A percentile compares a stretch with the other conserved stretches of the same genome.
Evolutionary conservation across 1,284 basidiomycete genomes (phyloP).

Genomic region (Ganoderma sp.): DNA sequence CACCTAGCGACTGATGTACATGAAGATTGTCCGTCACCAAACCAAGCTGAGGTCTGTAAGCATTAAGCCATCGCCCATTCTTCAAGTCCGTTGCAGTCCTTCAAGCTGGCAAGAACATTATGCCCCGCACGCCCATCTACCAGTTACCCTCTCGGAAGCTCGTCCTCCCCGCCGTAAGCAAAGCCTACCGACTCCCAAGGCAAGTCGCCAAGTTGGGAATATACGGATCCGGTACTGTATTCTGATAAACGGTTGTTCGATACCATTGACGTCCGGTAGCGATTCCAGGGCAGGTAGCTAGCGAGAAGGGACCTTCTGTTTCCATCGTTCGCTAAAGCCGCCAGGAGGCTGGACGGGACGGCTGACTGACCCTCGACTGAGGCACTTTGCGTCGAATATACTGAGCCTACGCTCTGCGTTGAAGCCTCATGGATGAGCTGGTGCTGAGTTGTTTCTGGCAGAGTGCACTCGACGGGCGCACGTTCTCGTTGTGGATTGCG

Average conservation of each 20-base stretch:
- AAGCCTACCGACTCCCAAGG: slow-evolving; percentile 33
- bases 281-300: slow-evolving; percentile 36
- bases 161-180: slow-evolving; percentile 35
- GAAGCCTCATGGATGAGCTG: slow-evolving; percentile 38
- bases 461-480: slow-evolving; percentile 21
- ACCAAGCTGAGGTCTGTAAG: slow-evolving; percentile 19
- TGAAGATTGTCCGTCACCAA: slow-evolving; percentile 8
- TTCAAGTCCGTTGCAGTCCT: slow-evolving; percentile 1
- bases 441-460: slow-evolving; percentile 25
- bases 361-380: slow-evolving; percentile 37
- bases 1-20: neutral
- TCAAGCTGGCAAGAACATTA: slow-evolving; percentile 23
- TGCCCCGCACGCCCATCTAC: neutral
- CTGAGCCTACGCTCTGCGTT: slow-evolving; percentile 40
- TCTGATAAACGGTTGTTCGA: slow-evolving; percentile 40
- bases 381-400: slow-evolving; percentile 43
- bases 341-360: slow-evolving; percentile 37
- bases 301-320: slow-evolving; percentile 35
- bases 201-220: slow-evolving; percentile 36
- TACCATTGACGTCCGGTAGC: slow-evolving; percentile 28
- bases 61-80: neutral
- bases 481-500: slow-evolving; percentile 22
- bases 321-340: slow-evolving; percentile 34
- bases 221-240: slow-evolving; percentile 39
- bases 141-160: slow-evolving; percentile 17